These are phyloP conservation scores for Fusarium kyushuense DNA, from an alignment of 2,329 filamentous ascomycete species.

Conservation along the genomic window DNA sequence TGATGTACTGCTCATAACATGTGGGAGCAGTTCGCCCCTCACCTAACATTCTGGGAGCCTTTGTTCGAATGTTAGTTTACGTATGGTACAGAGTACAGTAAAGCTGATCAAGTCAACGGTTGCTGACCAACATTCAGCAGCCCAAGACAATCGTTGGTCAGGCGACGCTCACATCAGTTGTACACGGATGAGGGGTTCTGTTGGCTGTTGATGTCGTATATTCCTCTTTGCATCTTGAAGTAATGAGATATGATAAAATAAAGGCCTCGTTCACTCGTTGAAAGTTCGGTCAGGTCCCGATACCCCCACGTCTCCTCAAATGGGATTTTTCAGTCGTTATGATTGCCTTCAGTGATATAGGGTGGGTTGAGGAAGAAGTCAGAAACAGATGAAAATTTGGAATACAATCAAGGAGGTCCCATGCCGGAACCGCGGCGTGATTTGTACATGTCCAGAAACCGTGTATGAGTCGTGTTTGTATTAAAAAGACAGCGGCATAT, in stretches of 20 bases:
- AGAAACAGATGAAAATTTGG: slow-evolving; percentile 5
- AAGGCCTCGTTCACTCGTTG: slow-evolving; percentile 16
- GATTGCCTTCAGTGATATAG: slow-evolving; percentile 26
- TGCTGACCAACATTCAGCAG: neutral
- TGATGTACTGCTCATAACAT: slow-evolving; percentile 8
- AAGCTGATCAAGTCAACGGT: slow-evolving; percentile 1
- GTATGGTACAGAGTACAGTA: neutral
- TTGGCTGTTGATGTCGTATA: slow-evolving; percentile 32
- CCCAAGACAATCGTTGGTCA: neutral
- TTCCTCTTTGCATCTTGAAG: slow-evolving; percentile 16
- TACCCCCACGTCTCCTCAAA: slow-evolving; percentile 36
- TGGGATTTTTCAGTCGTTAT: slow-evolving; percentile 37
- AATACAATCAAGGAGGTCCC: slow-evolving; percentile 26
- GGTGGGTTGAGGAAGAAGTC: slow-evolving; percentile 15
- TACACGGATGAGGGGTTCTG: slow-evolving; percentile 7
- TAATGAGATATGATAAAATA: slow-evolving; percentile 38
- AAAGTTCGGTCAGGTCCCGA: slow-evolving; percentile 17
- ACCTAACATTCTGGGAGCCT: slow-evolving; percentile 11
- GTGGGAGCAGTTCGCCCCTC: slow-evolving; percentile 23
- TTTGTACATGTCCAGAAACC: slow-evolving; percentile 9
- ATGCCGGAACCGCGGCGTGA: slow-evolving; percentile 38
- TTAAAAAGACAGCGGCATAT: too few species aligned
- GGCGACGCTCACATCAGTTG: slow-evolving; percentile 1
- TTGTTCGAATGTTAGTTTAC: slow-evolving; percentile 8
- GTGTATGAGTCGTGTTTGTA: neutral